Percentiles rank a stretch among this genome's conserved stretches.
These are phyloP conservation scores for Lepidium africanum DNA, from an alignment of 345 rosid species.

Conservation along the genomic window DNA sequence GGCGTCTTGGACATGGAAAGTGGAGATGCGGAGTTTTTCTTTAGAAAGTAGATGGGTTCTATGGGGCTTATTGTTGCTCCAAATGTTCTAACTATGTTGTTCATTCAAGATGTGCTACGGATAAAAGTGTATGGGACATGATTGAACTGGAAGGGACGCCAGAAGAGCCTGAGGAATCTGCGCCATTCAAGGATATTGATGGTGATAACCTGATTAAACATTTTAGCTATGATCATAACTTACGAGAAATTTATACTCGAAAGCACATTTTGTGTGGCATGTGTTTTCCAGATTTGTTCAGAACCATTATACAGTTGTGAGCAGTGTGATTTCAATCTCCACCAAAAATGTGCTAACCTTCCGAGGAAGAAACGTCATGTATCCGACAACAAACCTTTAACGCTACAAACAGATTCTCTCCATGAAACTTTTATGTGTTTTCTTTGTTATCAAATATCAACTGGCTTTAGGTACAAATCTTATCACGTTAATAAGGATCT, in stretches of 20 bases:
- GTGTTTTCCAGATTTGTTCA: not conserved
- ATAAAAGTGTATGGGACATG: not conserved
- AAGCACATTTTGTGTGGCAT: not conserved
- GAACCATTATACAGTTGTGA: not conserved
- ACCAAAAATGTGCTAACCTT: conserved; percentile 6
- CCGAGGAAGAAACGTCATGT: not conserved
- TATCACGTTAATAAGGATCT: not conserved
- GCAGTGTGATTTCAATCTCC: not conserved
- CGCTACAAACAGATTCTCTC: not conserved
- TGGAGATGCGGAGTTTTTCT: not conserved
- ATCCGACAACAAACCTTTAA: not conserved
- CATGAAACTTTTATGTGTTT: fast-evolving
- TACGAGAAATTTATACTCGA: not conserved
- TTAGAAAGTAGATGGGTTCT: not conserved
- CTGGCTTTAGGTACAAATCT: not conserved
- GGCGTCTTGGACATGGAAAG: no score
- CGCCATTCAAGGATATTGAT: not conserved
- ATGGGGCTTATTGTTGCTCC: not conserved
- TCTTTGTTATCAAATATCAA: not conserved
- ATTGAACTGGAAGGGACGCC: not conserved
- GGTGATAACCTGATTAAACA: conserved; percentile 4
- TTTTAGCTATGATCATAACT: conserved; percentile 7
- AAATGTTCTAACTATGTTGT: not conserved
- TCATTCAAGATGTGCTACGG: not conserved
- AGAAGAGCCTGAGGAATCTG: not conserved